Evolutionary conservation across 129 eudicot species (phyloP), one percentile per base, ranked within the genome.

Genomic region (Flaveria robusta): DNA sequence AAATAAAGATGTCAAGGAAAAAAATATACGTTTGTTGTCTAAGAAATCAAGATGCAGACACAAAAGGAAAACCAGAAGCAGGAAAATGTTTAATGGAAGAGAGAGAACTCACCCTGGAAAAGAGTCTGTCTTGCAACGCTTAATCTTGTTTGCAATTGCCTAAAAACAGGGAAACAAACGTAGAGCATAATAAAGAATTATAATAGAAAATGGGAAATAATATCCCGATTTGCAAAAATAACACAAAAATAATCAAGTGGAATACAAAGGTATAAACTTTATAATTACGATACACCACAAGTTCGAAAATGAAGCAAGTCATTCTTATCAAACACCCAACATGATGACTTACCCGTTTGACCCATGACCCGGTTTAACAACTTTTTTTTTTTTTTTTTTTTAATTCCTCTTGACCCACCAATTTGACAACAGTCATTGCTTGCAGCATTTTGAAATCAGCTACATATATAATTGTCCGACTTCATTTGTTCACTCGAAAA

Each of bases 121-220:
- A 18, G 99, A 91, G 81, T 94, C 99, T 7, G 99, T 94, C 90
- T 94, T 94, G 92, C 99, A 94, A 37, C 99, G 99, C 81, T 91
- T 94, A 66, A 94, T 89, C 77, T 94, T 94, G 85, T 89, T 94
- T 67, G 92, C 96, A 72, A 94, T 94, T 66, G 83, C 94, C 99
- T 92, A 81, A 39, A 78, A 78, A 43, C 14, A 24, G 19, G 68
- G 56, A 52, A 67, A 11, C 43, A 55, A 70, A 46, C 10, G 13
- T 15, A 72, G 59, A 58, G 67, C 29, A 64, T 24, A 60, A 27
- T 16, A 1, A 18, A 26, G 68, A 34, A 6, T 1, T 23, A 45
- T 46, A 41, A 29, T 19, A 81, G 22, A 54, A 49, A 31, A 20
- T 59, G 37, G 2, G 34, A 0, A 58, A 10, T 15, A 58, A 23